Percentiles rank a stretch among this genome's conserved stretches.
Evolutionary conservation across 805 yeast genomes (phyloP).

Genomic region (Starmerella roubikii): DNA sequence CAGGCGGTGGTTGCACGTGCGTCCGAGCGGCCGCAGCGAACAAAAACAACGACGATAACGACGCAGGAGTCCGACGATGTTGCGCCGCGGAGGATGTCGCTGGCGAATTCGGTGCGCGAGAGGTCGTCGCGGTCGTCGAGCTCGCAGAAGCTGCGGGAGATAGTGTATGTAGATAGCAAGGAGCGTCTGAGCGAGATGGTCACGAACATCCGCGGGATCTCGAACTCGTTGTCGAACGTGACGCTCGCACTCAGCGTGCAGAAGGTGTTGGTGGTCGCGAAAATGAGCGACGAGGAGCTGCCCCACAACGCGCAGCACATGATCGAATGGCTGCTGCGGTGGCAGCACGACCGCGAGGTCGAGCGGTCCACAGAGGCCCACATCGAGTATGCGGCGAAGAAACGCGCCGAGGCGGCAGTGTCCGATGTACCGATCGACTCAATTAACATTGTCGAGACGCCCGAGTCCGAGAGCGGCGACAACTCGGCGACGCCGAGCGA

Average conservation of each 20-base stretch:
- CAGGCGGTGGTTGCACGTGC: not conserved
- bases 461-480: not conserved
- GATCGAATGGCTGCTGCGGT: slow-evolving; percentile 20
- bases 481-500: not conserved
- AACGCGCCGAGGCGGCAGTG: not conserved
- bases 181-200: slow-evolving; percentile 23
- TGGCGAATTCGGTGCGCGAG: slow-evolving; percentile 4
- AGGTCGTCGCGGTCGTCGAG: slow-evolving; percentile 13
- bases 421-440: not conserved
- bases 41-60: not conserved
- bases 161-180: slow-evolving; percentile 22
- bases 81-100: not conserved
- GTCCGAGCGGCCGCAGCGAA: not conserved
- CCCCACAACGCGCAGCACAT: slow-evolving; percentile 15
- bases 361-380: not conserved
- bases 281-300: slow-evolving; percentile 20
- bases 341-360: slow-evolving; percentile 8
- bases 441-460: not conserved
- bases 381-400: slow-evolving; percentile 4
- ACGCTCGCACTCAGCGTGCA: slow-evolving; percentile 19
- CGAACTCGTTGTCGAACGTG: slow-evolving; percentile 20
- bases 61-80: not conserved
- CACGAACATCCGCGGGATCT: slow-evolving; percentile 22
- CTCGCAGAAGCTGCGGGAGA: slow-evolving; percentile 19
- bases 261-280: slow-evolving; percentile 18